Conservation (phyloP, 805 yeast species). For the Metschnikowia colocasiae region DNA sequence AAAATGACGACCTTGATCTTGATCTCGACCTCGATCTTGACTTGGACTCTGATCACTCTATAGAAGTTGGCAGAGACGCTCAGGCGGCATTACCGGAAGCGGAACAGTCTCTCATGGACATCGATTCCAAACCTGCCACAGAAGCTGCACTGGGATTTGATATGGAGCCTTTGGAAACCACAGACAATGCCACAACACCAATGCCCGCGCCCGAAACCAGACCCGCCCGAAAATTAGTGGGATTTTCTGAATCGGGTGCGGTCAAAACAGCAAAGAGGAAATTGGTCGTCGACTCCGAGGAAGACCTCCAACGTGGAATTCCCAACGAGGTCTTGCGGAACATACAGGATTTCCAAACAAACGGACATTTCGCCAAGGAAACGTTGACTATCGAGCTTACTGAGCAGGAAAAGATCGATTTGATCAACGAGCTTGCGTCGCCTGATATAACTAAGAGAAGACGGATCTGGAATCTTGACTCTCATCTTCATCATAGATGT, state of each 20-base stretch:
- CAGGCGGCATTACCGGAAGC: constrained; percentile 16
- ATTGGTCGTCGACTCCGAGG: constrained; percentile 42
- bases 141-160: background rate
- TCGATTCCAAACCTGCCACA: constrained; percentile 6
- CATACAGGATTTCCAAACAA: constrained; percentile 27
- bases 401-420: constrained; percentile 30
- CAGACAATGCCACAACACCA: constrained; percentile 20
- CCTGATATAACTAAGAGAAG: constrained; percentile 29
- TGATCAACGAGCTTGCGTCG: constrained; percentile 33
- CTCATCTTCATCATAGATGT: constrained; percentile 27
- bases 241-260: constrained; percentile 40
- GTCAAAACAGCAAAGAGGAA: constrained; percentile 46
- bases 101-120: constrained; percentile 18
- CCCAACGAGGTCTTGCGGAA: constrained; percentile 31
- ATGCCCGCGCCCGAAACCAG: constrained; percentile 10
- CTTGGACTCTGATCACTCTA: constrained; percentile 49
- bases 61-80: constrained; percentile 53
- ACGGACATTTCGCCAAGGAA: constrained; percentile 17
- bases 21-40: constrained; percentile 45
- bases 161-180: constrained; percentile 38
- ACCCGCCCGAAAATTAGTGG: constrained; percentile 28
- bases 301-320: constrained; percentile 44
- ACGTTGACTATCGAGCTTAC: constrained; percentile 27
- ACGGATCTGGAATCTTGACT: constrained; percentile 29
- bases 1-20: constrained; percentile 21